phyloP scores from a whole-genome alignment of 805 yeast species.

The Myxozyma melibiosi region DNA sequence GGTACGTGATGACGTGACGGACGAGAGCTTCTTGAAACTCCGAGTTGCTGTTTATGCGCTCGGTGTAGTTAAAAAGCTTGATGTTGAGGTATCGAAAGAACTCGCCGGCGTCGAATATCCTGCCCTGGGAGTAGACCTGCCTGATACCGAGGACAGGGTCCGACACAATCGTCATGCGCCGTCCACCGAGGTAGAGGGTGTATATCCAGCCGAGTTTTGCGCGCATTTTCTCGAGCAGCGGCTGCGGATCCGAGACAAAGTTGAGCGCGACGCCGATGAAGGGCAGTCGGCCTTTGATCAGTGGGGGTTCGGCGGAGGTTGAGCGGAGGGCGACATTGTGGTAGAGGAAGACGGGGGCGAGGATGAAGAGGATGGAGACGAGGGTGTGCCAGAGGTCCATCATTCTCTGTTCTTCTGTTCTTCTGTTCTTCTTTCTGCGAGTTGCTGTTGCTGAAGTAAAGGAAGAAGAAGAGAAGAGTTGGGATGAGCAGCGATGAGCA shows the following conservation, averaged over 20 bases:
- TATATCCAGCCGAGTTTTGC: slow-evolving; percentile 21
- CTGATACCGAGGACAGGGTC: slow-evolving; percentile 26
- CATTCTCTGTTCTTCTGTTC: too few species aligned
- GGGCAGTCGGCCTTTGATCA: slow-evolving; percentile 27
- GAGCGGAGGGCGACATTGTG: slow-evolving; percentile 13
- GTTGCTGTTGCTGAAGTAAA: too few species aligned
- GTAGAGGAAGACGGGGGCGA: slow-evolving; percentile 3
- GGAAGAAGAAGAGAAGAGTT: too few species aligned
- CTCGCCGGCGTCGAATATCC: slow-evolving; percentile 5
- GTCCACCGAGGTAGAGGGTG: slow-evolving; percentile 23
- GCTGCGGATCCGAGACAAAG: slow-evolving; percentile 15
- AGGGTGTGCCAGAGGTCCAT: neutral
- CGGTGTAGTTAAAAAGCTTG: slow-evolving; percentile 8
- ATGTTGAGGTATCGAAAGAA: slow-evolving; percentile 13
- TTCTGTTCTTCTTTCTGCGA: too few species aligned
- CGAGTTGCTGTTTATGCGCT: slow-evolving; percentile 1
- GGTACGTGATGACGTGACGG: neutral
- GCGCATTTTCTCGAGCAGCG: slow-evolving; percentile 9
- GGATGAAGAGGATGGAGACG: neutral
- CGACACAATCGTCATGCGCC: slow-evolving; percentile 19
- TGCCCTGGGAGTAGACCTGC: slow-evolving; percentile 6
- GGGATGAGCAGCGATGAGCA: too few species aligned
- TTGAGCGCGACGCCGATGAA: slow-evolving; percentile 19
- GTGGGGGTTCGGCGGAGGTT: slow-evolving; percentile 16
- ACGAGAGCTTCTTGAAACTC: slow-evolving; percentile 2